These are phyloP conservation scores for Blastomyces parvus DNA, from an alignment of 2,329 filamentous ascomycete species.

Conservation along the genomic window DNA sequence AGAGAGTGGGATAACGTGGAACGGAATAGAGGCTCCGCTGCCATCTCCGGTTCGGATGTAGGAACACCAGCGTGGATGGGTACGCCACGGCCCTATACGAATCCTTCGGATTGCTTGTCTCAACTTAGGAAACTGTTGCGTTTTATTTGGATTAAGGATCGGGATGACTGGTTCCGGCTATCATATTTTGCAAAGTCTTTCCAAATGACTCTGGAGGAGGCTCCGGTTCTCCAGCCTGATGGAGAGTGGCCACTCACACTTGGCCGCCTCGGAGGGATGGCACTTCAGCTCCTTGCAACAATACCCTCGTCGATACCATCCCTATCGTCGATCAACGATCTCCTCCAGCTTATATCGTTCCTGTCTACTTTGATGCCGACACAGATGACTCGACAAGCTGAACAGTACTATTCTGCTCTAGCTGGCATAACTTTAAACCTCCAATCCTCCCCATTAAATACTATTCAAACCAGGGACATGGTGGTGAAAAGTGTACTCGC, in stretches of 20 bases:
- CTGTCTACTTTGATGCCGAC: slow-evolving; percentile 33
- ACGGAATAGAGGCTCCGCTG: slow-evolving; percentile 21
- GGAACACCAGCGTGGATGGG: slow-evolving; percentile 15
- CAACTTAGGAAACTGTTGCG: slow-evolving; percentile 59
- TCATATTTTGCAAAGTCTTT: slow-evolving; percentile 38
- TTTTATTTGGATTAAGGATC: slow-evolving; percentile 49
- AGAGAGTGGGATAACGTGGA: slow-evolving; percentile 55
- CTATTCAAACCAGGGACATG: slow-evolving; percentile 21
- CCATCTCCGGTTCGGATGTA: slow-evolving; percentile 17
- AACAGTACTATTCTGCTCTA: slow-evolving; percentile 34
- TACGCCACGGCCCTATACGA: slow-evolving; percentile 24
- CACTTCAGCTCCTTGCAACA: slow-evolving; percentile 27
- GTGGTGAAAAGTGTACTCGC: slow-evolving; percentile 32
- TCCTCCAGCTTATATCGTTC: slow-evolving; percentile 30
- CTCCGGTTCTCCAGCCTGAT: slow-evolving; percentile 27
- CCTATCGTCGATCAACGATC: slow-evolving; percentile 21
- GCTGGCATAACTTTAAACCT: slow-evolving; percentile 26
- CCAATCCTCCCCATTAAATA: slow-evolving; percentile 14
- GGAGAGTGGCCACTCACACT: slow-evolving; percentile 35
- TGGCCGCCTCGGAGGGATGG: slow-evolving; percentile 29
- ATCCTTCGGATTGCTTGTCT: slow-evolving; percentile 33
- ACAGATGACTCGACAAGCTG: slow-evolving; percentile 30
- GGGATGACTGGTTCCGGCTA: slow-evolving; percentile 33
- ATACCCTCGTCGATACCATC: slow-evolving; percentile 19
- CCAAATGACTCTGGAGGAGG: slow-evolving; percentile 30